These are phyloP conservation scores for Catunica adiposa DNA, from an alignment of 2,329 filamentous ascomycete species.

Conservation along the genomic window DNA sequence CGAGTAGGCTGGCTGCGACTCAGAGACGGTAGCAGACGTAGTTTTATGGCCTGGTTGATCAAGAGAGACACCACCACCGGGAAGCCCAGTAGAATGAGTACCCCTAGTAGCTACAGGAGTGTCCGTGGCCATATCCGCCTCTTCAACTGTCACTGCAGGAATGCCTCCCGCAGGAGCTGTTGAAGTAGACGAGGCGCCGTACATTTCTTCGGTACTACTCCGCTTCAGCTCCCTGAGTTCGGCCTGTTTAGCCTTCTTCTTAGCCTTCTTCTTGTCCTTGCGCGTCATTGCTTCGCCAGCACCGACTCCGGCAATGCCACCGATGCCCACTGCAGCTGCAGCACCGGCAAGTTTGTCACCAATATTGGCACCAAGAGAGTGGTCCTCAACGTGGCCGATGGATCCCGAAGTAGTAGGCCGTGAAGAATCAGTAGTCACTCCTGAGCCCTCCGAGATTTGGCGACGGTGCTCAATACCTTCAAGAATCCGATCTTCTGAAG, in stretches of 20 bases:
- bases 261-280: conserved; percentile 54
- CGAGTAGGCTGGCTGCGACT: background rate
- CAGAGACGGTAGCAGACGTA: background rate
- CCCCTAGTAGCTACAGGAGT: background rate
- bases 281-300: background rate
- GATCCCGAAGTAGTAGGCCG: background rate
- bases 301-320: background rate
- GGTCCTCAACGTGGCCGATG: background rate
- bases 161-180: too few species aligned
- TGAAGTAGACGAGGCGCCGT: too few species aligned
- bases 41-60: background rate
- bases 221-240: conserved; percentile 19
- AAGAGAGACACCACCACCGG: background rate
- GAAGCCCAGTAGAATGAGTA: background rate
- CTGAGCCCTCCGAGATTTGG: background rate
- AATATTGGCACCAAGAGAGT: conserved; percentile 7
- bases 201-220: background rate
- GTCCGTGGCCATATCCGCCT: background rate
- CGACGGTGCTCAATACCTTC: background rate
- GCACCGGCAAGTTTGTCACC: conserved; percentile 9
- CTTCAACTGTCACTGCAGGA: background rate
- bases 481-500: background rate
- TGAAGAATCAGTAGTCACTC: background rate
- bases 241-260: conserved; percentile 62
- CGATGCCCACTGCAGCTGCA: conserved; percentile 4